Percentiles rank a stretch among this genome's conserved stretches.
These are phyloP conservation scores for Syzygium aromaticum DNA, from an alignment of 345 rosid species.

Conservation along the genomic window DNA sequence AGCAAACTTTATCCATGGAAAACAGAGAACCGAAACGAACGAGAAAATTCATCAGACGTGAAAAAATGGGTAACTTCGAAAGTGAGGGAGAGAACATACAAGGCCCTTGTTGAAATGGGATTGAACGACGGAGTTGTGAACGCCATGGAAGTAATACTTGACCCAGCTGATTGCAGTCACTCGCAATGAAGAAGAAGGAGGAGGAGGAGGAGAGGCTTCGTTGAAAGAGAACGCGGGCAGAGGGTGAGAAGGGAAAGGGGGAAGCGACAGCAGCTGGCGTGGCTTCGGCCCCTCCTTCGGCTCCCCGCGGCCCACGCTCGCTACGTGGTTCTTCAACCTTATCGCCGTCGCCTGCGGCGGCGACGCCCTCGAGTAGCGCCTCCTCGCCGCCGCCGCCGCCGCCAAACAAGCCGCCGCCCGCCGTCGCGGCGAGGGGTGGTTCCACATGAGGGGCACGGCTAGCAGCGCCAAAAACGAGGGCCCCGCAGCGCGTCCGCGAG, in stretches of 20 bases:
- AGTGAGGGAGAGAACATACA: constrained; percentile 24
- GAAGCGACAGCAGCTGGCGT: constrained; percentile 76
- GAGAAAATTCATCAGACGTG: background rate
- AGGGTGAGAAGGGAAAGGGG: constrained; percentile 64
- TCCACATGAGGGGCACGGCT: background rate
- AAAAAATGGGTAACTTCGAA: background rate
- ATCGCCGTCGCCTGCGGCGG: constrained; percentile 30
- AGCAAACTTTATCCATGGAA: background rate
- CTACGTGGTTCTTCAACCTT: constrained; percentile 55
- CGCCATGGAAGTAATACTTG: constrained; percentile 68
- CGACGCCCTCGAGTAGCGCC: constrained; percentile 6
- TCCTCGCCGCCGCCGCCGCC: background rate
- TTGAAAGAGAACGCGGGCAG: constrained; percentile 21
- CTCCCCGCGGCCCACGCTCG: constrained; percentile 42
- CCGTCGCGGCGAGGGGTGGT: background rate
- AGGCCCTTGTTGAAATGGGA: constrained; percentile 85
- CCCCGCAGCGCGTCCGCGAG: background rate
- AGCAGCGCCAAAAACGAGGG: background rate
- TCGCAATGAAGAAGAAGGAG: background rate
- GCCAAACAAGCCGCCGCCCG: background rate
- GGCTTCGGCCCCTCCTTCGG: constrained; percentile 66
- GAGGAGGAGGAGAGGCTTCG: background rate
- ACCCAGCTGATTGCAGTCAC: constrained; percentile 85
- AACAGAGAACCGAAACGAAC: background rate
- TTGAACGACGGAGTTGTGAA: constrained; percentile 44